A percentile compares a stretch with the other conserved stretches of the same genome.
Evolutionary conservation across 345 rosid species (phyloP).

Genomic region (Mallotus nudiflorus): DNA sequence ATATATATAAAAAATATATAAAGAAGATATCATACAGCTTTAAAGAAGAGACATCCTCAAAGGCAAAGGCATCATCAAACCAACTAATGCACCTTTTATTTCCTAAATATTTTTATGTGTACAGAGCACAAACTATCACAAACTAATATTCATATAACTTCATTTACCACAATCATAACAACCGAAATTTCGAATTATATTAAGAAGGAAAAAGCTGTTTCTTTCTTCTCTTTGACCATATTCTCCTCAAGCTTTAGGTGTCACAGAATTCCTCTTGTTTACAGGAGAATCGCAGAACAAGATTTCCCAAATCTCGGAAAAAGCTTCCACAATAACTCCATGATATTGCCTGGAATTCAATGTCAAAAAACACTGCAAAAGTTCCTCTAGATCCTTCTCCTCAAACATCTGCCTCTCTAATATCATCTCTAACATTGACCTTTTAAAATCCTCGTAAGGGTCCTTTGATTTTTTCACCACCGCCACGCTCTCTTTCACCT

Average conservation of each 20-base stretch:
- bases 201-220: not conserved
- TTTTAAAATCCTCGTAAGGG: slow-evolving; percentile 56
- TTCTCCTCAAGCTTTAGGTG: not conserved
- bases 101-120: too few species aligned
- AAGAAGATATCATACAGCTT: too few species aligned
- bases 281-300: slow-evolving; percentile 40
- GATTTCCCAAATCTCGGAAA: slow-evolving; percentile 53
- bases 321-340: slow-evolving; percentile 49
- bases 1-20: too few species aligned
- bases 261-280: not conserved
- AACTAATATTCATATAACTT: too few species aligned
- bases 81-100: too few species aligned
- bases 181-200: too few species aligned
- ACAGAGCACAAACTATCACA: too few species aligned
- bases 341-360: slow-evolving; percentile 52
- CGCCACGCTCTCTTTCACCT: slow-evolving; percentile 50
- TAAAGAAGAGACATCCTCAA: too few species aligned
- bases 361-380: slow-evolving; percentile 51
- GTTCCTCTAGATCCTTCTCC: slow-evolving; percentile 47
- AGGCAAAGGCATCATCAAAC: too few species aligned
- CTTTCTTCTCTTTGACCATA: too few species aligned
- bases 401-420: slow-evolving; percentile 49
- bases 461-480: slow-evolving; percentile 58
- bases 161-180: too few species aligned
- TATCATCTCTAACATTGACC: slow-evolving; percentile 70